Conservation (phyloP, 306 rosid species). For the Quercus glauca region DNA sequence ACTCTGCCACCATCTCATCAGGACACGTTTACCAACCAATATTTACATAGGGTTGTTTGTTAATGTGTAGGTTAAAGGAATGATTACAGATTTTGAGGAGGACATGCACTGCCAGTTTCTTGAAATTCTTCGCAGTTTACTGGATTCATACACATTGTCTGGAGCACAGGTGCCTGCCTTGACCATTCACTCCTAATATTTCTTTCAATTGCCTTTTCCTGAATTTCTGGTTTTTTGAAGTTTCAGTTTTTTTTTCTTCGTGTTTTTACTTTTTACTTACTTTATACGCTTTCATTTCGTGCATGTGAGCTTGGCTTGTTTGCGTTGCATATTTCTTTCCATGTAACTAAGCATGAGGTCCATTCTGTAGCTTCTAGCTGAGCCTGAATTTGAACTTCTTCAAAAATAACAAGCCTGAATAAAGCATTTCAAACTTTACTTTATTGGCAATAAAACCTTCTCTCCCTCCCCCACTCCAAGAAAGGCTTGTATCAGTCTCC, state of each 20-base stretch:
- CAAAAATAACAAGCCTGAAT: not conserved
- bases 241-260: not conserved
- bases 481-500: not conserved
- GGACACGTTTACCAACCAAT: not conserved
- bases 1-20: too few relatives aligned
- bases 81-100: slow-evolving; percentile 90
- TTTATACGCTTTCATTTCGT: not conserved
- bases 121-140: slow-evolving; percentile 89
- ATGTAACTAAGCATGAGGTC: not conserved
- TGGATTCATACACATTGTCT: slow-evolving; percentile 80
- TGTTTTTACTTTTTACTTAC: not conserved
- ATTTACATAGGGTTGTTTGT: slow-evolving; percentile 10
- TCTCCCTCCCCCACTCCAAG: not conserved
- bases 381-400: not conserved
- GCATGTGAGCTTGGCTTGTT: not conserved
- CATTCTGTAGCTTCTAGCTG: not conserved
- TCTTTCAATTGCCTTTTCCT: slow-evolving; percentile 10
- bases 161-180: slow-evolving; percentile 71
- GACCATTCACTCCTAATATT: not conserved
- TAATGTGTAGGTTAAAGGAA: slow-evolving; percentile 74
- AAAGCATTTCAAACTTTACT: not conserved
- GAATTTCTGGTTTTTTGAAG: not conserved
- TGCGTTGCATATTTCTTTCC: not conserved
- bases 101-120: slow-evolving; percentile 97
- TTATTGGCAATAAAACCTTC: not conserved